phyloP scores from a whole-genome alignment of 768 basidiomycete genomes.

The Rickenella mellea region DNA sequence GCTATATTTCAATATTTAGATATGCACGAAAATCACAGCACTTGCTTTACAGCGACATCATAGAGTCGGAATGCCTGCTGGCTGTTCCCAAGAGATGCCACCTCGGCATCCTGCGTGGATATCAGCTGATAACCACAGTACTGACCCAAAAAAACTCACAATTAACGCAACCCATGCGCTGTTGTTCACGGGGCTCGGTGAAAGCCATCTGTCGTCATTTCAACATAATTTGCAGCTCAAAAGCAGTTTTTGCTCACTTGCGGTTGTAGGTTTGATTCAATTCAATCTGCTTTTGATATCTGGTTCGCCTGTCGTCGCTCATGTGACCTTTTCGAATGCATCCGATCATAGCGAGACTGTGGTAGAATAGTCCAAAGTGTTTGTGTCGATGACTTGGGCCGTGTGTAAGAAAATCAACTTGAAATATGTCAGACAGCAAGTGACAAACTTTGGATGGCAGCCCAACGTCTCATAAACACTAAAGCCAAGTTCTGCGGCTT shows the following conservation, averaged over 20 bases:
- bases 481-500: conserved; percentile 58
- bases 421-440: background rate
- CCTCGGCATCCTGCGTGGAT: conserved; percentile 53
- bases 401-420: background rate
- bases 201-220: conserved; percentile 43
- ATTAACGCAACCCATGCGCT: conserved; percentile 63
- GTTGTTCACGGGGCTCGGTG: conserved; percentile 59
- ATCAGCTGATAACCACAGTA: background rate
- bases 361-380: conserved; percentile 62
- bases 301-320: conserved; percentile 21
- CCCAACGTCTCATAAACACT: conserved; percentile 47
- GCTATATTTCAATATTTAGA: background rate
- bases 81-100: conserved; percentile 47
- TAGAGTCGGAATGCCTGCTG: conserved; percentile 57
- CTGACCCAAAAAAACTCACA: conserved; percentile 24
- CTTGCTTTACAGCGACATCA: conserved; percentile 58
- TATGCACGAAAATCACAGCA: conserved; percentile 1
- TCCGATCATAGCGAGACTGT: conserved; percentile 56
- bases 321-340: conserved; percentile 40
- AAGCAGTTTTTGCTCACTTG: conserved; percentile 29
- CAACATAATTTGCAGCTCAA: background rate
- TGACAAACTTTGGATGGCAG: conserved; percentile 54
- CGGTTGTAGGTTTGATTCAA: conserved; percentile 53
- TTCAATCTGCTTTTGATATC: conserved; percentile 47
- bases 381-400: conserved; percentile 51